Evolutionary conservation across 1,284 basidiomycete genomes (phyloP).

Genomic region (Meripilus lineatus): DNA sequence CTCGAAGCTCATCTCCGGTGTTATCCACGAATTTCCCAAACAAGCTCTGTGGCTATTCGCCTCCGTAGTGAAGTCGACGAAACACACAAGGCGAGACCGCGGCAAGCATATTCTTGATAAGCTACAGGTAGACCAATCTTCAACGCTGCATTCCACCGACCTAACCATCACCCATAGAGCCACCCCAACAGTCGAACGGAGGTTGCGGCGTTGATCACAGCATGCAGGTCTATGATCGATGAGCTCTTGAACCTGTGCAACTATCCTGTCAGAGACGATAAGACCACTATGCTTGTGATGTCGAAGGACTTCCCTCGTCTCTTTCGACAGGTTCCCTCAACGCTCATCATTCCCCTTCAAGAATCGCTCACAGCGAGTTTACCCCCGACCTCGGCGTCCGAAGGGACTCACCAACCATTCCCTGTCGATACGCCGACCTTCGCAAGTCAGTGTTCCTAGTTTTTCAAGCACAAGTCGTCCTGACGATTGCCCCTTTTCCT

Average conservation of each 20-base stretch:
- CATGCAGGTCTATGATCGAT: constrained; percentile 59
- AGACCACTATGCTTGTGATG: constrained; percentile 50
- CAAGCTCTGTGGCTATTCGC: constrained; percentile 95
- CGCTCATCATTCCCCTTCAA: constrained; percentile 87
- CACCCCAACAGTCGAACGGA: constrained; percentile 28
- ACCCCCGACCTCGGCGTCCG: constrained; percentile 66
- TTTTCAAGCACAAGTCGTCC: not conserved
- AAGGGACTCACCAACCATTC: constrained; percentile 79
- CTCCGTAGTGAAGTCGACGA: constrained; percentile 85
- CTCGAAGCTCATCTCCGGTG: constrained; percentile 64
- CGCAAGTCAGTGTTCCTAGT: constrained; percentile 41
- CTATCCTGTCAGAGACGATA: constrained; percentile 43
- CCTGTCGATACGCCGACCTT: constrained; percentile 77
- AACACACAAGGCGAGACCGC: constrained; percentile 54
- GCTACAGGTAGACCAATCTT: constrained; percentile 48
- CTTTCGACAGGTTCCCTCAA: constrained; percentile 52
- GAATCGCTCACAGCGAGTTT: constrained; percentile 89
- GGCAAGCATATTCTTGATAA: constrained; percentile 63
- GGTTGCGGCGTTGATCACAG: constrained; percentile 49
- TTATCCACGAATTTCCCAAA: constrained; percentile 82
- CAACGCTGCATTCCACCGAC: constrained; percentile 18
- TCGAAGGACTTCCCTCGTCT: constrained; percentile 62
- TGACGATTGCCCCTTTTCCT: not conserved
- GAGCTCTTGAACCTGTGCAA: constrained; percentile 70
- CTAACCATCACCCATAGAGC: constrained; percentile 18